Conservation (phyloP, 768 basidiomycete genomes). For the Tulasnella sp. region DNA sequence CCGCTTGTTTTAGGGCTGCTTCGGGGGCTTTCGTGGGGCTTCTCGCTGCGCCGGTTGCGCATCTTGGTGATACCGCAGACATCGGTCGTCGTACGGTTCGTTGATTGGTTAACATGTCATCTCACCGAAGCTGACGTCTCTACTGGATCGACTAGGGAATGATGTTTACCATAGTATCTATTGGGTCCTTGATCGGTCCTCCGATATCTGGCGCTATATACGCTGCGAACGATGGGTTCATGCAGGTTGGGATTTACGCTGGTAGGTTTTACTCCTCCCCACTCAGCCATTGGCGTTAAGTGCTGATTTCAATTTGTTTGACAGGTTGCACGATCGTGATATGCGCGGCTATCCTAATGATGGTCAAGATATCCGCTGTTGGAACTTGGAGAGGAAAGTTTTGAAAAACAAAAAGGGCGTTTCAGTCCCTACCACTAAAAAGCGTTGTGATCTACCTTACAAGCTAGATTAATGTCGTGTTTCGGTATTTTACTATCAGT, state of each 20-base stretch:
- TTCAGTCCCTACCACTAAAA: not conserved
- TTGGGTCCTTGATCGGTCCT: constrained; percentile 23
- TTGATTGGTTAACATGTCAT: not conserved
- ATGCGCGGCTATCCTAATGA: not conserved
- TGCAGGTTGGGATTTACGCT: constrained; percentile 21
- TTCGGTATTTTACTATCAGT: no score
- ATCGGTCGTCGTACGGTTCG: constrained; percentile 21
- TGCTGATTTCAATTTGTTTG: not conserved
- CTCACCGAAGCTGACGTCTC: not conserved
- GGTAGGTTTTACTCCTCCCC: constrained; percentile 10
- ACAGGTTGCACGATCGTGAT: not conserved
- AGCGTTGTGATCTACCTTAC: not conserved
- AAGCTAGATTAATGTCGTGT: not conserved
- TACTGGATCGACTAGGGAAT: constrained; percentile 16
- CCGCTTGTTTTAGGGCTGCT: constrained; percentile 1
- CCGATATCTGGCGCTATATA: constrained; percentile 24
- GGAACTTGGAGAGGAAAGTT: not conserved
- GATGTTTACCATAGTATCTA: constrained; percentile 18
- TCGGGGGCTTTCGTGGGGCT: constrained; percentile 22
- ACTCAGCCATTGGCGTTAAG: not conserved
- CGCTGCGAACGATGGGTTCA: constrained; percentile 8
- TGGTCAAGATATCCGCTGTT: not conserved
- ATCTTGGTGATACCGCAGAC: constrained; percentile 20
- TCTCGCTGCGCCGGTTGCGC: constrained; percentile 17
- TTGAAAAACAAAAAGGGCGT: not conserved